Evolutionary conservation across 2,329 filamentous ascomycete species (phyloP).

Genomic region (Ophiostoma ulmi): DNA sequence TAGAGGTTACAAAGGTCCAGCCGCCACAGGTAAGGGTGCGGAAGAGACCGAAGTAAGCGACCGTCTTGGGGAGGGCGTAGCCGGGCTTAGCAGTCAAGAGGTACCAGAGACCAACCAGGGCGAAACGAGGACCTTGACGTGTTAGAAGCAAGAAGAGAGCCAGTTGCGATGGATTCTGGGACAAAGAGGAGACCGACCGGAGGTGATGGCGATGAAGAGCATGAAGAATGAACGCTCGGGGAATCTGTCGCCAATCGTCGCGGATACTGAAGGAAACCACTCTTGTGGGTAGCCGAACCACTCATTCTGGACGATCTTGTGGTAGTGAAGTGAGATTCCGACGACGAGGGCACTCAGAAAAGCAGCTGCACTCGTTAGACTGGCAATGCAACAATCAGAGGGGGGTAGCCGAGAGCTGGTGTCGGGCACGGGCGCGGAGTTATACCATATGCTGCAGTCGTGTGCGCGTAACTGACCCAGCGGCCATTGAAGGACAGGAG

Average conservation of each 20-base stretch:
- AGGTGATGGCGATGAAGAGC: conserved; percentile 94
- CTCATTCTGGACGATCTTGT: conserved; percentile 97
- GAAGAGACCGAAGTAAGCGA: conserved; percentile 74
- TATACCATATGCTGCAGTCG: conserved; percentile 71
- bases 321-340: conserved; percentile 77
- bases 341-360: conserved; percentile 83
- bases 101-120: conserved; percentile 87
- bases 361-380: conserved; percentile 51
- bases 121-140: conserved; percentile 74
- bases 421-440: conserved; percentile 31
- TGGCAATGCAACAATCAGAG: not conserved
- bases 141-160: not conserved
- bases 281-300: conserved; percentile 90
- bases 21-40: conserved; percentile 91
- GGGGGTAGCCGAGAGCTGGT: not conserved
- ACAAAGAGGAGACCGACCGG: conserved; percentile 49
- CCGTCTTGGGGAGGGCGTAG: conserved; percentile 70
- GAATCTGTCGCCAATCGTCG: conserved; percentile 95
- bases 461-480: conserved; percentile 89
- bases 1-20: conserved; percentile 98
- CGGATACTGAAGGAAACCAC: conserved; percentile 94
- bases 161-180: not conserved
- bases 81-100: conserved; percentile 74
- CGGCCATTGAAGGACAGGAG: conserved; percentile 69
- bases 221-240: conserved; percentile 96